Conservation (phyloP, 2,329 filamentous ascomycete genomes). For the Phyllosticta citribraziliensis region DNA sequence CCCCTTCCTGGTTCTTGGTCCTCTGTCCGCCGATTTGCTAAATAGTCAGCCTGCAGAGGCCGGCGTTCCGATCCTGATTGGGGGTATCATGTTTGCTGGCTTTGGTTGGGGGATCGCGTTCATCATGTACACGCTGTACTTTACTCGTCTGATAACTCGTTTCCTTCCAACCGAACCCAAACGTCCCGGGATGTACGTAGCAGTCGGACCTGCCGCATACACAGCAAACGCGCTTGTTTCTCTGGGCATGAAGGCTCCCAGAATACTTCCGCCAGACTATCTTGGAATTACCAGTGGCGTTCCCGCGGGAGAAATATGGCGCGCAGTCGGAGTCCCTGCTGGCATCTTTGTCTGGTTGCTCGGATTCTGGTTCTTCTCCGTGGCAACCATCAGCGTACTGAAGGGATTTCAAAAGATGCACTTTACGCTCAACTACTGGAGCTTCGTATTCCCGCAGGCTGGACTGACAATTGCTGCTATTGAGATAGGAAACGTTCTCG, state of each 20-base stretch:
- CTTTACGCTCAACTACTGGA: slow-evolving; percentile 50
- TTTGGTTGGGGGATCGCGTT: slow-evolving; percentile 37
- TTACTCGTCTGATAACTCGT: slow-evolving; percentile 28
- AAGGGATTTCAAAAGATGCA: slow-evolving; percentile 31
- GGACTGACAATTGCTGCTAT: slow-evolving; percentile 53
- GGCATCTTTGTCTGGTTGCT: slow-evolving; percentile 41
- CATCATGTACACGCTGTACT: slow-evolving; percentile 36
- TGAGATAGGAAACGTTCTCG: slow-evolving; percentile 43
- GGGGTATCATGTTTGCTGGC: slow-evolving; percentile 35
- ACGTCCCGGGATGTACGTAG: slow-evolving; percentile 44
- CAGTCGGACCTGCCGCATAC: slow-evolving; percentile 35
- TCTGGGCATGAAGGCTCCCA: slow-evolving; percentile 33
- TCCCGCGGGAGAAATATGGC: slow-evolving; percentile 28
- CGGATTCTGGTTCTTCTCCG: slow-evolving; percentile 42
- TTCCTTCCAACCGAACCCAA: slow-evolving; percentile 30
- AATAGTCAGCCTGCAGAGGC: slow-evolving; percentile 22
- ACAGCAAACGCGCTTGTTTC: slow-evolving; percentile 29
- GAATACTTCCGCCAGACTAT: slow-evolving; percentile 23
- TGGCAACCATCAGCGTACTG: slow-evolving; percentile 31
- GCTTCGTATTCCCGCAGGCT: slow-evolving; percentile 57
- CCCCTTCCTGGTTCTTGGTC: slow-evolving; percentile 29
- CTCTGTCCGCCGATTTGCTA: slow-evolving; percentile 27
- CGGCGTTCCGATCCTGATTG: slow-evolving; percentile 19
- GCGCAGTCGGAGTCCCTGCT: slow-evolving; percentile 31
- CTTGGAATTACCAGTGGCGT: slow-evolving; percentile 21